Evolutionary conservation across 1,139 yeast genomes (phyloP), one percentile per base, ranked within the genome.

Genomic region (Hyphopichia burtonii): DNA sequence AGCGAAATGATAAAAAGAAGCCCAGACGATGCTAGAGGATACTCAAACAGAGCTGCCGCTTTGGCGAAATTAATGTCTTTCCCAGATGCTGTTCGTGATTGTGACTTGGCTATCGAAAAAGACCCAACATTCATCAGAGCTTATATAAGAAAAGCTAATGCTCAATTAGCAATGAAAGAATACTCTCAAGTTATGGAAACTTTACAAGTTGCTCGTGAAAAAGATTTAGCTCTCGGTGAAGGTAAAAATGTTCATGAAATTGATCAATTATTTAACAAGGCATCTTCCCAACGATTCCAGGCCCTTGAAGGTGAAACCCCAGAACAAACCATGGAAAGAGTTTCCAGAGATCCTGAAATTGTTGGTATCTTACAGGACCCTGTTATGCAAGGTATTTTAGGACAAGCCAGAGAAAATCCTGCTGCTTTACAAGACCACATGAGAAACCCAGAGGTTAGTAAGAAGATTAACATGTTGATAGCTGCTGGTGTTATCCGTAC

Each of bases 401-500:
- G 82, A 51, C 99, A 94, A 71, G 99, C 98, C 16, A 88, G 86
- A 65, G 89, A 83, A 48, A 87, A 94, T 63, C 99, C 99, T 37
- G 96, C 96, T 40, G 98, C 99, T 38, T 78, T 94, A 54, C 94
- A 88, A 63, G 98, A 93, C 55, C 99, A 94, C 68, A 90, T 94
- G 97, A 87, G 81, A 75, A 94, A 93, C 68, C 98, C 99, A 31
- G 95, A 83, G 51, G 90, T 94, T 42, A 80, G 83, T 57, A 84
- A 83, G 66, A 94, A 93, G 81, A 83, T 94, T 58, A 86, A 87
- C 64, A 79, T 87, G 59, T 79, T 94, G 67, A 85, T 91, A 61
- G 96, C 97, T 44, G 97, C 99, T 27, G 99, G 99, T 62, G 89
- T 94, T 45, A 91, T 94, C 60, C 86, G 96, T 66, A 90, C 97